Evolutionary conservation across 495 filamentous ascomycete genomes (phyloP).

Genomic region (Aspergillus mulundensis): DNA sequence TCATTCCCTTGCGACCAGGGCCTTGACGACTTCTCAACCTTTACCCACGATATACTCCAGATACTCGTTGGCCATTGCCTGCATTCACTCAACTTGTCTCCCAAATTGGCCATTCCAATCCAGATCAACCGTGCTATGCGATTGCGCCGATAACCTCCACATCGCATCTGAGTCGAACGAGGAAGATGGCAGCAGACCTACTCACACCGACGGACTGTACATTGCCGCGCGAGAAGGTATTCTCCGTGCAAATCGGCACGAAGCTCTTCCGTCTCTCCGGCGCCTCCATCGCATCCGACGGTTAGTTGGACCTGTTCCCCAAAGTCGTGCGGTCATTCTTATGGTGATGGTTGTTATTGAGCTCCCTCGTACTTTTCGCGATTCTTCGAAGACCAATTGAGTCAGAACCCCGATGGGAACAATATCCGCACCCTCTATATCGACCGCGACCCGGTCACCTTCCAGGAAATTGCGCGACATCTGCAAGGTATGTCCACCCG

Average conservation of each 20-base stretch:
- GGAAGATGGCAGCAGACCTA: not conserved
- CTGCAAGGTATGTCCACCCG: conserved; percentile 59
- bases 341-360: conserved; percentile 33
- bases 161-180: not conserved
- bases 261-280: conserved; percentile 90
- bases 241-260: conserved; percentile 90
- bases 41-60: too few species aligned
- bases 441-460: conserved; percentile 88
- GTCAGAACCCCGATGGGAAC: conserved; percentile 54
- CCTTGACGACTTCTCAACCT: too few species aligned
- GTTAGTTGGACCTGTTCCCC: conserved; percentile 50
- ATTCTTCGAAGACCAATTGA: conserved; percentile 85
- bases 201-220: conserved; percentile 15
- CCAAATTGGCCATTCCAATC: not conserved
- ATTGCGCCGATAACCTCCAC: not conserved
- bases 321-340: not conserved
- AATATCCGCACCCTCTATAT: conserved; percentile 77
- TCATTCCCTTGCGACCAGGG: not conserved
- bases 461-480: conserved; percentile 84
- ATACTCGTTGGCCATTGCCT: not conserved
- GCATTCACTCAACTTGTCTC: too few species aligned
- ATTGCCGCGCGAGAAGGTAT: conserved; percentile 64
- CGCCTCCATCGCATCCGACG: conserved; percentile 93
- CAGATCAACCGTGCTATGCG: not conserved
- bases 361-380: conserved; percentile 97